These are phyloP conservation scores for Xylaria bambusicola DNA, from an alignment of 495 filamentous ascomycete genomes.

Conservation along the genomic window DNA sequence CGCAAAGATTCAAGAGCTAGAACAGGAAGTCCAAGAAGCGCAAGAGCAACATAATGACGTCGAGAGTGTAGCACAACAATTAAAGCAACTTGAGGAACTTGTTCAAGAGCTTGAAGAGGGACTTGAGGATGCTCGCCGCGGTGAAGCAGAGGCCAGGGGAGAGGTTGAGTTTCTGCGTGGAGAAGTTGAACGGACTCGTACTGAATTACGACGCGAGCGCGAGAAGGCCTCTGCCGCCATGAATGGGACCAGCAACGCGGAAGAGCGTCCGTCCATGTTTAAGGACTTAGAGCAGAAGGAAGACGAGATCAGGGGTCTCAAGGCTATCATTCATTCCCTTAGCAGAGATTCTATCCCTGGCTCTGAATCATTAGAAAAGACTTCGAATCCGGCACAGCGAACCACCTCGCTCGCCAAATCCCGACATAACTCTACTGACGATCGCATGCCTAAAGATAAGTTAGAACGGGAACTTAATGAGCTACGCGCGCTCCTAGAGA, in stretches of 20 bases:
- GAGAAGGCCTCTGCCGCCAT: constrained; percentile 76
- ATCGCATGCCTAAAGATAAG: constrained; percentile 58
- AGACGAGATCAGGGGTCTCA: constrained; percentile 93
- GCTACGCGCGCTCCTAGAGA: constrained; percentile 67
- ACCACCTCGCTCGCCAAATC: constrained; percentile 36
- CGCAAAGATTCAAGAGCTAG: constrained; percentile 83
- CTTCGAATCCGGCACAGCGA: constrained; percentile 44
- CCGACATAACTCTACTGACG: constrained; percentile 57
- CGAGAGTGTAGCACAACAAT: constrained; percentile 81
- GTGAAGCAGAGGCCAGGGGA: constrained; percentile 94
- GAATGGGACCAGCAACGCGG: constrained; percentile 53
- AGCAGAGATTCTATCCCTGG: constrained; percentile 69
- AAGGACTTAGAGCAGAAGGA: constrained; percentile 91
- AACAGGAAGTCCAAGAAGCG: constrained; percentile 78
- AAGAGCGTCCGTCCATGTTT: constrained; percentile 46
- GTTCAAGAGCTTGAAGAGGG: constrained; percentile 97
- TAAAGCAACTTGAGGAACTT: constrained; percentile 93
- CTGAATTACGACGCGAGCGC: constrained; percentile 85
- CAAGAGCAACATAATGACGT: constrained; percentile 85
- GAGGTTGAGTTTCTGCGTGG: constrained; percentile 96
- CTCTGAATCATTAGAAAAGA: constrained; percentile 42
- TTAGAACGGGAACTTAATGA: constrained; percentile 80
- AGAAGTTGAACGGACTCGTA: constrained; percentile 90
- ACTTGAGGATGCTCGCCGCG: constrained; percentile 89
- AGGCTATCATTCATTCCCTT: constrained; percentile 95